Evolutionary conservation across 208 protist species (phyloP).

Genomic region (Lotmaria passim): DNA sequence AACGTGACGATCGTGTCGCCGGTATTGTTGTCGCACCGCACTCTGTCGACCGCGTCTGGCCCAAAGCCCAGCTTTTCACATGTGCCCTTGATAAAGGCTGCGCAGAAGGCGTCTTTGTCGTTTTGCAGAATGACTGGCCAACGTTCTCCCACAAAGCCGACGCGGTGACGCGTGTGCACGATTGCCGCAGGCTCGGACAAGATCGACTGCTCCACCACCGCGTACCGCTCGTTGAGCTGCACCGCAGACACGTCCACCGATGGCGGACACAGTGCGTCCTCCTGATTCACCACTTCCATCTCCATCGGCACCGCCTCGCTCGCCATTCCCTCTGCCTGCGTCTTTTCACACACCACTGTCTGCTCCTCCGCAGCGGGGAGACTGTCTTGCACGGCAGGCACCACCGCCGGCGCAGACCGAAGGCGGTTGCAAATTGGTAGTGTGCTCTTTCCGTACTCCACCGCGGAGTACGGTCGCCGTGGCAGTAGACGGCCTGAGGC

Average conservation of each 20-base stretch:
- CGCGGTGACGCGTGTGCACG: conserved; percentile 45
- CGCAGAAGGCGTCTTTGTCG: conserved; percentile 36
- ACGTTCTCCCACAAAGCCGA: conserved; percentile 66
- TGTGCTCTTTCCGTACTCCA: neutral
- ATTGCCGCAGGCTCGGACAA: neutral
- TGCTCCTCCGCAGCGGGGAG: neutral
- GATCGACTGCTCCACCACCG: conserved; percentile 5
- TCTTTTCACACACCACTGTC: neutral
- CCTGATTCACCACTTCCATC: neutral
- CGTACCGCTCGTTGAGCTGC: conserved; percentile 2
- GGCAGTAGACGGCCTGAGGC: neutral
- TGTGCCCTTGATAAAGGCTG: conserved; percentile 54
- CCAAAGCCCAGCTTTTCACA: conserved; percentile 35
- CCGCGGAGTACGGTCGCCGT: neutral
- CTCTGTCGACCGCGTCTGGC: conserved; percentile 44
- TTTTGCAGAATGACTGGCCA: conserved; percentile 53
- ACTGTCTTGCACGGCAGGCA: neutral
- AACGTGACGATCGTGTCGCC: conserved; percentile 72
- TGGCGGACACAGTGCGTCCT: neutral
- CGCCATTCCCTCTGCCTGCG: neutral
- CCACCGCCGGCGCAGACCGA: neutral
- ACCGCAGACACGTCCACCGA: conserved; percentile 4
- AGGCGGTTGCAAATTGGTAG: neutral
- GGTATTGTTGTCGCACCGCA: conserved; percentile 49
- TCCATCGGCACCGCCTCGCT: neutral